Evolutionary conservation across 2,329 filamentous ascomycete genomes (phyloP), one percentile per base, ranked within the genome.

Genomic region (Dactylellina sp.): DNA sequence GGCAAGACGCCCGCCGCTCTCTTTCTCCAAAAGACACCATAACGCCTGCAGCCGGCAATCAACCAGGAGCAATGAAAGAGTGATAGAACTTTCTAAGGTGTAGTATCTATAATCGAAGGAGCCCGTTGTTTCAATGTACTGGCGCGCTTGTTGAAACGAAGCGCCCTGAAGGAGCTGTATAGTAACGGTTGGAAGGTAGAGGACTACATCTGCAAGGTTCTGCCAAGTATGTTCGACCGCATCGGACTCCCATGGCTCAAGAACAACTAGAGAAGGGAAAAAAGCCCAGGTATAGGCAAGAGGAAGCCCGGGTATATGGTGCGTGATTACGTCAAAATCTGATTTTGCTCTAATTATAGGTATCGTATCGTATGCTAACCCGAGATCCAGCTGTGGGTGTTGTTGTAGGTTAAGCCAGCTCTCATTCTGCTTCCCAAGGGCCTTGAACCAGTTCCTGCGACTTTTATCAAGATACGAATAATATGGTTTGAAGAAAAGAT

Each of bases 11-110:
- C 22, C 37, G 20, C 42, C 42, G 7, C 20, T 22, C 18, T 35
- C 47, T n/a, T 40, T 52, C 11, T 42, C 47, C 18, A 42, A 25
- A n/a, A 18, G 7, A 22, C 18, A 39, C 46, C 46, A 63, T 16
- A 63, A 24, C 7, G 46, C 46, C 25, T 63, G 59, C 6, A 63
- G 28, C 5, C 59, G 59, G n/a, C 18, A 25, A 20, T 63, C 59
- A 1, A 53, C 59, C 2, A 53, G 16, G 7, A 53, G 7, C 6
- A 63, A 16, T 14, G 22, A 25, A 11, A 63, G 22, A 11, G 37
- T 25, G 22, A 63, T 42, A 9, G 47, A 28, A 18, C 44, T 42
- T 44, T 53, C 46, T 9, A 63, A 12, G 4, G 32, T 42, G 28
- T 52, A 63, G 2, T 60, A 16, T 46, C 20, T 35, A 16, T 46